Evolutionary conservation across 176 grass and related monocot species (phyloP), one percentile per base, ranked within the genome.

Genomic region (Cenchrus americanus): DNA sequence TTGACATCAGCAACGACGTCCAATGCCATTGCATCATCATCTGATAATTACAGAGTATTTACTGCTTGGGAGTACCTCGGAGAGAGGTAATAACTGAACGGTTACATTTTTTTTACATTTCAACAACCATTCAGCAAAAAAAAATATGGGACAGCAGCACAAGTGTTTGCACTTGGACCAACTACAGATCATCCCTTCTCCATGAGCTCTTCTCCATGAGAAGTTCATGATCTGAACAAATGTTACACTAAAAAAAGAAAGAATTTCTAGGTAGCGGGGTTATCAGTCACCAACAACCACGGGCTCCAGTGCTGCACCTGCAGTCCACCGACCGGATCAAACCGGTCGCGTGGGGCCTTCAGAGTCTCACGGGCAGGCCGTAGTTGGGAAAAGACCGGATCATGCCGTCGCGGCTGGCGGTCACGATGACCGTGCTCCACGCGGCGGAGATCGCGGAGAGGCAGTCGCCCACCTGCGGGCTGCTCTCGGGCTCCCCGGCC

Each of bases 341-440:
- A 62, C 53, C 8, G 14, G 62, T n/a, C 22, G 14, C 76, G 52
- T 41, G 18, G 4, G 0, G 49, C 2, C 3, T 3, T 94, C 87
- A 92, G 37, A 90, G 47, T 15, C 83, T 92, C 48, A 89, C 74
- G 13, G 96, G 96, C 83, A 95, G 63, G 23, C 96, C 96, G 30
- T 95, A 98, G 75, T 95, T 98, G 79, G 88, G 83, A 78, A 94
- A 98, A 7, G 91, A 93, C 52, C 91, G 87, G 50, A 98, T 94
- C 23, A 95, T 78, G 3, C 96, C 96, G 44, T 88, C 85, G 30
- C 64, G 62, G 14, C 93, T 89, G 3, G 87, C 96, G 0, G 96
- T 98, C 82, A 96, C 87, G 7, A 98, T 92, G 11, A 94, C 91
- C 32, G 40, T 71, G 71, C 87, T 92, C 96, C 91, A 98, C 5